These are phyloP conservation scores for Plasmodium sp. DNA, from an alignment of 169 alveolate genomes.

Conservation along the genomic window DNA sequence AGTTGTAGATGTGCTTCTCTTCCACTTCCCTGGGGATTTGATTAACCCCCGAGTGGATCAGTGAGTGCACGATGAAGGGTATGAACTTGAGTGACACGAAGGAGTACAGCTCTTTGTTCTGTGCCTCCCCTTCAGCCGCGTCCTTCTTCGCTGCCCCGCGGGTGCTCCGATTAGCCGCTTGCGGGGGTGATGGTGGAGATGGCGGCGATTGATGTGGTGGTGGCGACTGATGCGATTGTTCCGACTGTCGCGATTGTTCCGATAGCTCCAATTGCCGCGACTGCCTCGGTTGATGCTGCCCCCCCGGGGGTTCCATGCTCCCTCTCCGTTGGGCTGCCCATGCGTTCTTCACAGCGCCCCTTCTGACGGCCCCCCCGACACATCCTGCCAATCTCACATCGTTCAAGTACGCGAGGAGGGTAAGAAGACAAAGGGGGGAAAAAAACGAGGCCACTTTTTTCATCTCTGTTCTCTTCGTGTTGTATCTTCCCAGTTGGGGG, in stretches of 20 bases:
- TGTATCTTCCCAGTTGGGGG: not conserved
- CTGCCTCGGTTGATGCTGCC: not conserved
- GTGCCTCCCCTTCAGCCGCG: not conserved
- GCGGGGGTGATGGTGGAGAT: not conserved
- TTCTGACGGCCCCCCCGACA: not conserved
- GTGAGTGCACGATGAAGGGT: conserved; percentile 25
- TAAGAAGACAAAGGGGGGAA: not conserved
- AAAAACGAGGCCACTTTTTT: conserved; percentile 28
- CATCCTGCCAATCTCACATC: not conserved
- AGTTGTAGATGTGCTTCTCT: conserved; percentile 5
- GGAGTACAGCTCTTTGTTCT: conserved; percentile 11
- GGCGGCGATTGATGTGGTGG: not conserved
- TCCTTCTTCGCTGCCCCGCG: not conserved
- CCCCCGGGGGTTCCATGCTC: not conserved
- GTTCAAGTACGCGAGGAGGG: not conserved
- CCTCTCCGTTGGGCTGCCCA: not conserved
- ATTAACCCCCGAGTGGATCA: not conserved
- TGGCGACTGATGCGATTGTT: too few species aligned
- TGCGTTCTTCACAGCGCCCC: not conserved
- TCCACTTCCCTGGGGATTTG: not conserved
- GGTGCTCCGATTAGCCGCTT: not conserved
- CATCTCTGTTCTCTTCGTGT: conserved; percentile 18
- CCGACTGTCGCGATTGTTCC: not conserved
- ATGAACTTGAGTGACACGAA: conserved; percentile 13
- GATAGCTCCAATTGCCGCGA: not conserved